Evolutionary conservation across 495 filamentous ascomycete genomes (phyloP), one percentile per base, ranked within the genome.

Genomic region (Penicillium silybi): DNA sequence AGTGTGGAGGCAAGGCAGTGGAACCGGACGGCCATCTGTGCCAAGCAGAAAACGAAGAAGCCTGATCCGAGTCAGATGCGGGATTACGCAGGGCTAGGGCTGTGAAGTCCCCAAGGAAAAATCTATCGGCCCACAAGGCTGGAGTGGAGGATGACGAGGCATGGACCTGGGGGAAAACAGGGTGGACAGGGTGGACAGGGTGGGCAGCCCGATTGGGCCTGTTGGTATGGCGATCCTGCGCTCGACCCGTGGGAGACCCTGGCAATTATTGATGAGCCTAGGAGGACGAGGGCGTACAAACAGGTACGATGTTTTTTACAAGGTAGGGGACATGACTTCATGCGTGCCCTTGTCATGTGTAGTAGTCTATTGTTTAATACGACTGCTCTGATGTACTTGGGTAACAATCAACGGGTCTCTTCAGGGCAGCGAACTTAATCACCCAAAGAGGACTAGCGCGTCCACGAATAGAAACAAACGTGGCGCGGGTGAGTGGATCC

Each of bases 401-500:
- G n/a, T n/a, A 37, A 38, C 16, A n/a, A 16, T 16, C n/a, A 1
- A 18, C 37, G 18, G 16, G 37, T 39, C 16, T 39, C 13, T n/a
- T 9, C 37, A 44, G 20, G 34, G 43, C 19, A 19, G 29, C 41
- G 32, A 18, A 52, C 29, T 26, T 2, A 2, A 11, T 18, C 20
- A 1, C 48, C 42, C 22, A 16, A 26, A 45, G 18, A 35, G 43
- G 61, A 29, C 37, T 62, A 62, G 62, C 37, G 50, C 17, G 10
- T 37, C 49, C 58, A 52, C 48, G 52, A 66, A 66, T 66, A 66
- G 63, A 59, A 66, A 50, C 60, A 34, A 61, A 56, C 54, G 61
- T 64, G 61, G 61, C 50, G 48, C 41, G 39, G 57, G n/a, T 27
- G 23, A 35, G 49, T 35, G 43, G 46, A 40, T 29, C 26, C n/a